Base-by-base conservation (phyloP, 208 protist genomes). In the Leishmania braziliensis region DNA sequence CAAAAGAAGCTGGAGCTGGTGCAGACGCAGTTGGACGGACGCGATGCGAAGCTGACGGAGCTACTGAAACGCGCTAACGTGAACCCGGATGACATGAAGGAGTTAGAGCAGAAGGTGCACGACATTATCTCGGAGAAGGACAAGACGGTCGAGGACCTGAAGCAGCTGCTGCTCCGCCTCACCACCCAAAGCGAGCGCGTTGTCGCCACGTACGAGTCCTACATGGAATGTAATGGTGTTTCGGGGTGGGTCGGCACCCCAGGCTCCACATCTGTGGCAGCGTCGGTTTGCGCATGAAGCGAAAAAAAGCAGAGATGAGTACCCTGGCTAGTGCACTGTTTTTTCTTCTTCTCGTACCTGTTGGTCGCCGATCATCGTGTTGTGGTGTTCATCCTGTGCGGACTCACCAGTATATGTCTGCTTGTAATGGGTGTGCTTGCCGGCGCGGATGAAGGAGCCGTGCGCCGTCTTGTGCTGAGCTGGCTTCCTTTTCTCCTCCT, bases 111-210 rank as follows among this genome's bases (percentile, higher is more conserved):
- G 81, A 96, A 97, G 84, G 92, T 99, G 39, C 98, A 99, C 79
- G 98, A 99, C 84, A 83, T 99, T 29, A 87, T 99, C 20, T 96
- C 98, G 48, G 95, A 97, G 72, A 99, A 99, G 89, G 99, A 99
- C 90, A 92, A 91, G 53, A 94, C 93, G 14, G 99, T 99, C 87
- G 92, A 98, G 65, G 96, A 99, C 70, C 91, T 99, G 46, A 91
- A 99, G 88, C 92, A 90, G 36, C 91, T 97, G 58, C 85, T 98
- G 53, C 65, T 90, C 33, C 87, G 88, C 46, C 81, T 96, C 74
- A 94, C 92, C 4, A 90, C 90, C 74, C 86, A 83, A 66, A 87
- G 92, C 69, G 92, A 97, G 80, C 83, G 88, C 51, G 80, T 97
- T 36, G 80, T 91, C 68, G 77, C 82, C 16, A 91, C 89, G 9